A percentile compares a stretch with the other conserved stretches of the same genome.
phyloP scores from a whole-genome alignment of 768 basidiomycete species.

The Trametes villosa region DNA sequence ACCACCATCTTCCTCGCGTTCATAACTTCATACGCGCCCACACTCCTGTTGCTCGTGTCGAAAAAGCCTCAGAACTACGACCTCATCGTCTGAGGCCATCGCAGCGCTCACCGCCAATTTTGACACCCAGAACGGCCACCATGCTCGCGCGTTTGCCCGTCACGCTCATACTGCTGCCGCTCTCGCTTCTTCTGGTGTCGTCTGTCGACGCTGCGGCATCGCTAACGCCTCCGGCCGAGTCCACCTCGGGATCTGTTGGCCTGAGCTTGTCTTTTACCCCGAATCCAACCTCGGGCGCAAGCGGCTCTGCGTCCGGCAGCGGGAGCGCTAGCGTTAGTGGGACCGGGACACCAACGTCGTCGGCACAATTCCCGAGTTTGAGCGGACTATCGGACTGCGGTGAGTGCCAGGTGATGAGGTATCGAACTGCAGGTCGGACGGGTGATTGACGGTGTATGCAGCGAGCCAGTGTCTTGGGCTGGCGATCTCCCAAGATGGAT shows the following conservation, averaged over 20 bases:
- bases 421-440: not conserved
- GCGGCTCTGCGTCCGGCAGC: not conserved
- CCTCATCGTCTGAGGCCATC: too few species aligned
- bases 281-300: not conserved
- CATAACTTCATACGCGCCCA: too few species aligned
- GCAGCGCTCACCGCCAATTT: too few species aligned
- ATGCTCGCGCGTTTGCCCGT: not conserved
- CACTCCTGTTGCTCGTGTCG: too few species aligned
- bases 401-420: constrained; percentile 2
- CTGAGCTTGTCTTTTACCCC: constrained; percentile 3
- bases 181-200: not conserved
- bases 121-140: too few species aligned
- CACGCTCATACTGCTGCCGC: not conserved
- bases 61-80: too few species aligned
- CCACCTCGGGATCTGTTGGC: not conserved
- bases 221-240: not conserved
- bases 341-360: constrained; percentile 21
- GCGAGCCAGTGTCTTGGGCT: constrained; percentile 50
- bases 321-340: constrained; percentile 2
- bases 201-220: constrained; percentile 4
- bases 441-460: constrained; percentile 22
- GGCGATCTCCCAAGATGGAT: constrained; percentile 44
- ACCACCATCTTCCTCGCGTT: not conserved
- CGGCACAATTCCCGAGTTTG: constrained; percentile 26
- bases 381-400: constrained; percentile 27